Conservation (phyloP, 441 rosid species). For the Eugenia klotzschiana region DNA sequence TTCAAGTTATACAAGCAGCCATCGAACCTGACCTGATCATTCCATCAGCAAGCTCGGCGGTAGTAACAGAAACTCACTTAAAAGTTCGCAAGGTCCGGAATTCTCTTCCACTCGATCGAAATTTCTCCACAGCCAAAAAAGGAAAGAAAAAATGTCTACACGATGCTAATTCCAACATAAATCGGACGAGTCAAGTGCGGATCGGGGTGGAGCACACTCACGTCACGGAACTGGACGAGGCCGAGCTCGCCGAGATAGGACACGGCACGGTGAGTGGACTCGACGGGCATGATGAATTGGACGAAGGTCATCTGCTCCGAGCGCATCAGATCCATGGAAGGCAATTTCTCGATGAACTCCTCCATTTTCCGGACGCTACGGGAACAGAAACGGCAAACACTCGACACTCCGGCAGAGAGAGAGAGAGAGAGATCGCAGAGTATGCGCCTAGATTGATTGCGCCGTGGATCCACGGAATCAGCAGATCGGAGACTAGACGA, state of each 20-base stretch:
- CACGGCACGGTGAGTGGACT: background rate
- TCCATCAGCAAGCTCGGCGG: background rate
- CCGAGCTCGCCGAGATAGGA: slow-evolving; percentile 2
- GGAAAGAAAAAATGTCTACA: background rate
- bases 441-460: background rate
- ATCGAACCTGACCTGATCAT: background rate
- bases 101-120: background rate
- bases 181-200: background rate
- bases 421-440: background rate
- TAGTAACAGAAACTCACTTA: background rate
- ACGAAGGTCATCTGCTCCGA: background rate
- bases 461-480: background rate
- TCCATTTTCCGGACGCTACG: background rate
- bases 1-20: background rate
- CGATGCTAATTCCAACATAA: background rate
- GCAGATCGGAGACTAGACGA: background rate
- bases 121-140: background rate
- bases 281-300: background rate
- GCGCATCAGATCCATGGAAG: background rate
- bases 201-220: background rate
- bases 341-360: background rate
- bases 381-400: background rate
- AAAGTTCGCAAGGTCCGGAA: background rate
- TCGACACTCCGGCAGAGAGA: background rate
- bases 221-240: slow-evolving; percentile 1